Evolutionary conservation across 129 eudicot species (phyloP), one percentile per base, ranked within the genome.

Genomic region (Escallonia herrerae): DNA sequence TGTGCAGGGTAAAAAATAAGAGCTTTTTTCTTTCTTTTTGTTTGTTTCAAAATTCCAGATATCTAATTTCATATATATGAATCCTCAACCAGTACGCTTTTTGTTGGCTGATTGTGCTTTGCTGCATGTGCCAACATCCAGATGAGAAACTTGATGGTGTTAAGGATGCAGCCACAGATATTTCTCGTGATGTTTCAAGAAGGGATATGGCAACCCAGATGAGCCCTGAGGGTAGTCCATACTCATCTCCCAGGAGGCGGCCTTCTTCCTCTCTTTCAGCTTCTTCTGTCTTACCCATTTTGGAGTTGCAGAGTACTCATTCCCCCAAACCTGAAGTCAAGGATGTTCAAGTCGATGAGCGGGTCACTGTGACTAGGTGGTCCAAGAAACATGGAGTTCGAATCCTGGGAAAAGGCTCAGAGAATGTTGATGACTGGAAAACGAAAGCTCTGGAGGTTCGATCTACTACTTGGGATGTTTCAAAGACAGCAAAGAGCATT

Each of bases 151-250:
- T 33, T 59, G 83, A 80, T 40, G 67, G 62, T 47, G 67, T 14
- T 62, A 66, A 43, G 38, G 81, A 80, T 65, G 67, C 74, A 39
- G 79, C 77, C 56, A 67, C 70, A 39, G 67, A 66, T 58, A 63
- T 87, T 46, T 84, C 88, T 44, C 81, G 84, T 43, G 90, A 50
- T 61, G 80, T 77, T 55, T 87, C 95, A 62, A 80, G 97, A 69
- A 87, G 97, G 70, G 97, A 91, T 80, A 83, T 91, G 95, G 97
- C 97, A 43, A 91, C 97, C 22, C 97, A 91, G 65, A 91, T 91
- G 97, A 91, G 97, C 78, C 97, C 96, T 3, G 96, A 82, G 66
- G 75, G 83, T 64, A 83, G 95, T 77, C 75, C 76, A 8, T 66
- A 43, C 39, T 85, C 95, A 43, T 91, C 96, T 56, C 87, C 95